phyloP scores from a whole-genome alignment of 768 basidiomycete genomes.

The Boletellus sp. region DNA sequence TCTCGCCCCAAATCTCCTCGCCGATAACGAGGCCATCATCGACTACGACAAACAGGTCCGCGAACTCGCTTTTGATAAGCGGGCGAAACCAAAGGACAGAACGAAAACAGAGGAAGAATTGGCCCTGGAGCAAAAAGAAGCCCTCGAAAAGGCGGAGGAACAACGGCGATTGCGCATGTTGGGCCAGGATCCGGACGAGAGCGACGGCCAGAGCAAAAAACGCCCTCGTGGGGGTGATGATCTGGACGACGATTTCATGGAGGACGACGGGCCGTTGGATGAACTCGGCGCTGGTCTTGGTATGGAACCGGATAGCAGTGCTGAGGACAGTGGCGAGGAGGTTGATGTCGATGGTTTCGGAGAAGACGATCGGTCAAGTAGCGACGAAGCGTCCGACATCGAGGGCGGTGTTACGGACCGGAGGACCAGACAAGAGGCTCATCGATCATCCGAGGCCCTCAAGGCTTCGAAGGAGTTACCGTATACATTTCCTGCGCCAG shows the following conservation, averaged over 20 bases:
- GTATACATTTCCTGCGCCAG: slow-evolving; percentile 88
- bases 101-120: slow-evolving; percentile 96
- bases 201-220: slow-evolving; percentile 52
- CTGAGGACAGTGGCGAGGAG: slow-evolving; percentile 26
- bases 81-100: slow-evolving; percentile 91
- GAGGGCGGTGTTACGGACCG: slow-evolving; percentile 42
- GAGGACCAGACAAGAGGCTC: slow-evolving; percentile 30
- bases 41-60: slow-evolving; percentile 93
- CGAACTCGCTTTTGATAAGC: slow-evolving; percentile 88
- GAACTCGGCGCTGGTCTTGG: slow-evolving; percentile 33
- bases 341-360: slow-evolving; percentile 32
- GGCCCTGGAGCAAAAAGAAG: slow-evolving; percentile 82
- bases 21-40: slow-evolving; percentile 33
- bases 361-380: slow-evolving; percentile 34
- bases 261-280: slow-evolving; percentile 36
- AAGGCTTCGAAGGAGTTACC: slow-evolving; percentile 64
- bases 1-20: background rate
- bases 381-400: slow-evolving; percentile 35
- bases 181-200: slow-evolving; percentile 68
- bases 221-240: slow-evolving; percentile 76
- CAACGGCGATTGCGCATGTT: slow-evolving; percentile 78
- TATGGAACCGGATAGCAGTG: slow-evolving; percentile 41
- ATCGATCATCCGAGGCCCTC: slow-evolving; percentile 30
- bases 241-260: slow-evolving; percentile 79
- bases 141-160: slow-evolving; percentile 81